phyloP scores from a whole-genome alignment of 495 filamentous ascomycete genomes.

The Cryomyces antarcticus region DNA sequence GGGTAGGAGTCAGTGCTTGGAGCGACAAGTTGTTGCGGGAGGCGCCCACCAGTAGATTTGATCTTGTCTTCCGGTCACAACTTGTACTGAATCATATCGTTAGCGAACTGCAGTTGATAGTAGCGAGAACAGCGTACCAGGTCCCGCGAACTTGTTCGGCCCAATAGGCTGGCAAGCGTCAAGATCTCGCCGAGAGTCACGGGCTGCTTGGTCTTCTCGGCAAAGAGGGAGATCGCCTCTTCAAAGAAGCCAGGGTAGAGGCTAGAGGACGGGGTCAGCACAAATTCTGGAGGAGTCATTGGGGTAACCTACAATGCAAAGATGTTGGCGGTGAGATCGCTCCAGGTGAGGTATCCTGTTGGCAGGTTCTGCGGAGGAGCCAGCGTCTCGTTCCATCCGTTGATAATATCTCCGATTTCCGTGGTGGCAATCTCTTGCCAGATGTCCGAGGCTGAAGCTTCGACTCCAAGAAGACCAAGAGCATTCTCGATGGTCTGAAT shows the following conservation, averaged over 20 bases:
- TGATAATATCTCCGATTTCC: constrained; percentile 9
- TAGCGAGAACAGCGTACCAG: constrained; percentile 8
- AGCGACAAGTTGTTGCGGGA: constrained; percentile 10
- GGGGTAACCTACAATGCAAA: constrained; percentile 12
- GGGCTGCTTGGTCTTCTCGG: constrained; percentile 22
- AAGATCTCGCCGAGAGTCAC: constrained; percentile 14
- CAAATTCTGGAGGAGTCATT: no score
- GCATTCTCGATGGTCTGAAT: neutral
- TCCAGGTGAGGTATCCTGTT: constrained; percentile 27
- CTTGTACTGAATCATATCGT: constrained; percentile 5
- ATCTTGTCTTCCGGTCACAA: constrained; percentile 8
- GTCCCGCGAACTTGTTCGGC: constrained; percentile 8
- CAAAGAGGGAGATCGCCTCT: constrained; percentile 18
- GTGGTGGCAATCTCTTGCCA: constrained; percentile 4
- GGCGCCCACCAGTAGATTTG: constrained; percentile 2
- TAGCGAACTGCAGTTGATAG: neutral
- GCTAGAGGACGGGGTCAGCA: no score
- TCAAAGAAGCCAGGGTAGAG: constrained; percentile 18
- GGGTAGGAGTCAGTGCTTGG: no score
- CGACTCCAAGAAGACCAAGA: neutral
- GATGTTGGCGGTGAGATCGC: constrained; percentile 17
- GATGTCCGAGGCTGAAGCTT: neutral
- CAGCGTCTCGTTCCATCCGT: constrained; percentile 4
- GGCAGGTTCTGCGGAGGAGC: constrained; percentile 10
- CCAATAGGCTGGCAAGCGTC: constrained; percentile 5